These are phyloP conservation scores for Diaporthe aspalathi DNA, from an alignment of 2,329 filamentous ascomycete species.

Conservation along the genomic window DNA sequence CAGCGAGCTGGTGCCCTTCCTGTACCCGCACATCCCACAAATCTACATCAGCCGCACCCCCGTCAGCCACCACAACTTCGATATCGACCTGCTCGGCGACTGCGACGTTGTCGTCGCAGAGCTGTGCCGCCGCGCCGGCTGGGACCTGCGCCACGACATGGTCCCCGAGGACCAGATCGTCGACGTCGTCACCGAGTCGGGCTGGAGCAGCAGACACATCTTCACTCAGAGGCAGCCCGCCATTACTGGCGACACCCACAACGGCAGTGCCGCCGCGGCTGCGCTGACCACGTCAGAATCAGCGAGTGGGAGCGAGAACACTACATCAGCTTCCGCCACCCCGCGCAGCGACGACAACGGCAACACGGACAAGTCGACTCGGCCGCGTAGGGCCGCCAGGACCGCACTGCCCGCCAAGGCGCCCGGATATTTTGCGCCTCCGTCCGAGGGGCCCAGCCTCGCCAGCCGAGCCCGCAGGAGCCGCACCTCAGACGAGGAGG, in stretches of 20 bases:
- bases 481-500: not conserved
- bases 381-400: slow-evolving; percentile 1
- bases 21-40: slow-evolving; percentile 85
- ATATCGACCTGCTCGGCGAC: slow-evolving; percentile 95
- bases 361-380: not conserved
- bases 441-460: not conserved
- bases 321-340: not conserved
- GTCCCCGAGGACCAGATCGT: slow-evolving; percentile 75
- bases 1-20: slow-evolving; percentile 85
- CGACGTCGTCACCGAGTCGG: slow-evolving; percentile 63
- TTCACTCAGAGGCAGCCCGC: slow-evolving; percentile 47
- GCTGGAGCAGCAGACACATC: slow-evolving; percentile 56
- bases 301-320: not conserved
- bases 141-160: slow-evolving; percentile 87
- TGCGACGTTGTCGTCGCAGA: slow-evolving; percentile 92
- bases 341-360: not conserved
- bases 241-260: not conserved
- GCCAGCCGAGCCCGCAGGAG: slow-evolving; percentile 12
- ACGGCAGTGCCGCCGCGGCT: not conserved
- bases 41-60: slow-evolving; percentile 90
- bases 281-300: not conserved
- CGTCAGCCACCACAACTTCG: slow-evolving; percentile 91
- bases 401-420: slow-evolving; percentile 16
- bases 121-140: slow-evolving; percentile 83
- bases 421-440: not conserved